A percentile compares a stretch with the other conserved stretches of the same genome.
These are phyloP conservation scores for Globisporangium paddicum DNA, from an alignment of 352 stramenopile genomes.

Conservation along the genomic window DNA sequence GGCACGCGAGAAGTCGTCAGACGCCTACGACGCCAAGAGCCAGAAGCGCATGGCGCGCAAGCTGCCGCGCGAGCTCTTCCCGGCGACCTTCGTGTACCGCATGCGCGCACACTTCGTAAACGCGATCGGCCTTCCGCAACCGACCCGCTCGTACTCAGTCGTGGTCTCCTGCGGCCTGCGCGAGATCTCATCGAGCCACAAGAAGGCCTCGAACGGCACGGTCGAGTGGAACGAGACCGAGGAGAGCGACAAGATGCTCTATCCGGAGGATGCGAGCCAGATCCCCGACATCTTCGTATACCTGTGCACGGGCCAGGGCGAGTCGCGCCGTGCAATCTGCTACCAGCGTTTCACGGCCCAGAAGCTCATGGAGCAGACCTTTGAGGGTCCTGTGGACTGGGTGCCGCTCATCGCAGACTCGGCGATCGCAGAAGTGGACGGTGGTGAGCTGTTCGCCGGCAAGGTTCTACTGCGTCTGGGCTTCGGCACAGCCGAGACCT, in stretches of 20 bases:
- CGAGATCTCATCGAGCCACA: slow-evolving; percentile 46
- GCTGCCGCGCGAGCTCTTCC: slow-evolving; percentile 41
- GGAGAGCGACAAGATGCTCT: slow-evolving; percentile 64
- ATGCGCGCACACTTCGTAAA: slow-evolving; percentile 66
- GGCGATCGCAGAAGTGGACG: slow-evolving; percentile 41
- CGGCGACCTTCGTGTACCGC: slow-evolving; percentile 48
- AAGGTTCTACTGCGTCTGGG: slow-evolving; percentile 64
- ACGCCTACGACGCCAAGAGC: slow-evolving; percentile 61
- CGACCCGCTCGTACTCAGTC: slow-evolving; percentile 37
- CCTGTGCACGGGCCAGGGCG: slow-evolving; percentile 57
- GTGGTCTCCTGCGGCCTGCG: slow-evolving; percentile 50
- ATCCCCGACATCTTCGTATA: slow-evolving; percentile 85
- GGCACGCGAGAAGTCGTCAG: slow-evolving; percentile 44
- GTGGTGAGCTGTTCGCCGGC: slow-evolving; percentile 56
- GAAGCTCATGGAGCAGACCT: slow-evolving; percentile 45
- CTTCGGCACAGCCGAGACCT: slow-evolving; percentile 54
- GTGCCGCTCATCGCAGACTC: slow-evolving; percentile 56
- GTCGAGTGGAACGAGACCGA: slow-evolving; percentile 80
- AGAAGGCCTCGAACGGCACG: slow-evolving; percentile 52
- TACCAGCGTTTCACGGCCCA: slow-evolving; percentile 70
- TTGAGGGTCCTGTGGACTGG: slow-evolving; percentile 48
- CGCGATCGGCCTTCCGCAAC: slow-evolving; percentile 48
- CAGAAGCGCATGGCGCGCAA: slow-evolving; percentile 61
- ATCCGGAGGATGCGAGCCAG: slow-evolving; percentile 43
- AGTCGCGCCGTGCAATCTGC: slow-evolving; percentile 56